phyloP scores from a whole-genome alignment of 2,329 filamentous ascomycete species.

The Aureobasidium mangrovei region DNA sequence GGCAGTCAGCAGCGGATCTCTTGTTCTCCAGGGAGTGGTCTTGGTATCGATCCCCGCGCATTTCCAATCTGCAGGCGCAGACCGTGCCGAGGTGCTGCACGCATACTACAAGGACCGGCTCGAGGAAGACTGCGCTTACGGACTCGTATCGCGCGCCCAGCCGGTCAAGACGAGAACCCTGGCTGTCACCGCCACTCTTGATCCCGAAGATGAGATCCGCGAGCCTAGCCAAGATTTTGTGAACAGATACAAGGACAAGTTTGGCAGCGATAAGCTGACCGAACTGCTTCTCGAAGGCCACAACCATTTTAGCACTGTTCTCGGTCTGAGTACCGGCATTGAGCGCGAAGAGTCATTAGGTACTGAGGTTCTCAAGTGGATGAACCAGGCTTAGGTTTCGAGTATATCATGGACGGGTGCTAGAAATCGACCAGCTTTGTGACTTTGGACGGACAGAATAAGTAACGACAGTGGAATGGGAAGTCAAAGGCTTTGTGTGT shows the following conservation, averaged over 20 bases:
- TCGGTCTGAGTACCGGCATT: conserved; percentile 19
- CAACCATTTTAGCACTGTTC: conserved; percentile 23
- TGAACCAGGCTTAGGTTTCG: not conserved
- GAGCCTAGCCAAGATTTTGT: conserved; percentile 21
- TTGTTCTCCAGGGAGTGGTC: conserved; percentile 19
- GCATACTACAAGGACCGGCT: conserved; percentile 20
- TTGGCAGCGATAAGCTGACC: conserved; percentile 15
- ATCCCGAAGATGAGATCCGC: conserved; percentile 22
- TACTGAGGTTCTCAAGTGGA: conserved; percentile 6
- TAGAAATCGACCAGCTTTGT: too few species aligned
- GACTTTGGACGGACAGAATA: too few species aligned
- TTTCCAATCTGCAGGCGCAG: conserved; percentile 16
- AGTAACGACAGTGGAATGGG: too few species aligned
- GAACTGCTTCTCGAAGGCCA: conserved; percentile 21
- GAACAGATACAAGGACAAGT: conserved; percentile 17
- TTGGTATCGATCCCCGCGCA: conserved; percentile 22
- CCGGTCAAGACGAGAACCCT: conserved; percentile 15
- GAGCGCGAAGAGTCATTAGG: conserved; percentile 23
- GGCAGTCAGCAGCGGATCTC: conserved; percentile 15
- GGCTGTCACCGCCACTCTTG: conserved; percentile 21
- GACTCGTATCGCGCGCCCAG: conserved; percentile 11
- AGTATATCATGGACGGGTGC: not conserved
- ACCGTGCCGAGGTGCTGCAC: conserved; percentile 16
- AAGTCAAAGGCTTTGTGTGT: too few species aligned
- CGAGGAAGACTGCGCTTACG: conserved; percentile 17